phyloP scores from a whole-genome alignment of 2,329 filamentous ascomycete species.

The Coniella vitis region DNA sequence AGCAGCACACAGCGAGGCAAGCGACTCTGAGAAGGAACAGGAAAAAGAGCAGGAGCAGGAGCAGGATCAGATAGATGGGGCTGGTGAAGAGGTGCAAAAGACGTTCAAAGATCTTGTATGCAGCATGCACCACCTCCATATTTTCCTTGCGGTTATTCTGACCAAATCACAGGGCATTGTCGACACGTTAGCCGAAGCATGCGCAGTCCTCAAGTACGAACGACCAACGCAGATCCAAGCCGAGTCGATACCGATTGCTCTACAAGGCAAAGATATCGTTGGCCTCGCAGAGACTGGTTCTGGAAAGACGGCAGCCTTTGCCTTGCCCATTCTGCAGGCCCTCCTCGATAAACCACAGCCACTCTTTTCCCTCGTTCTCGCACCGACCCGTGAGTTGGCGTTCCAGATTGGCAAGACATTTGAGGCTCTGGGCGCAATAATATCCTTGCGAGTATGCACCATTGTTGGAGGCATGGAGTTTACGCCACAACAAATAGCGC shows the following conservation, averaged over 20 bases:
- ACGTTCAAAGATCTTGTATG: constrained; percentile 59
- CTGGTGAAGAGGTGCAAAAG: constrained; percentile 33
- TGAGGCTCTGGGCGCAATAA: constrained; percentile 78
- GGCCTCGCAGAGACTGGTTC: constrained; percentile 91
- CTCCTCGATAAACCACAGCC: constrained; percentile 83
- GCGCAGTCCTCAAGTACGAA: constrained; percentile 74
- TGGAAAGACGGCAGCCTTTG: constrained; percentile 94
- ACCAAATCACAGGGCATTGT: constrained; percentile 60
- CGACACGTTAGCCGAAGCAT: constrained; percentile 83
- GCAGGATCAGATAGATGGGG: constrained; percentile 18
- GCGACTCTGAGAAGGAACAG: constrained; percentile 16
- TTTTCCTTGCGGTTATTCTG: not conserved
- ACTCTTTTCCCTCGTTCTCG: constrained; percentile 82
- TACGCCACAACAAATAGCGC: constrained; percentile 81
- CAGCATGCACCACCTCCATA: not conserved
- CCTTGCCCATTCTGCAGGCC: constrained; percentile 83
- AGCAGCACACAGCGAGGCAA: constrained; percentile 15
- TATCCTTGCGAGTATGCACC: constrained; percentile 78
- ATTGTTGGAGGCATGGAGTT: constrained; percentile 95
- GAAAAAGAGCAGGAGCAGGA: constrained; percentile 17
- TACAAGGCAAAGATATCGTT: constrained; percentile 77
- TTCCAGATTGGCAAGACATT: constrained; percentile 86
- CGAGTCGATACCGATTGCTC: constrained; percentile 73
- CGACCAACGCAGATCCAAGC: constrained; percentile 82
- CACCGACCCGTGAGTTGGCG: constrained; percentile 88